These are phyloP conservation scores for Hyphodiscus hymeniophilus DNA, from an alignment of 495 filamentous ascomycete genomes.

Conservation along the genomic window DNA sequence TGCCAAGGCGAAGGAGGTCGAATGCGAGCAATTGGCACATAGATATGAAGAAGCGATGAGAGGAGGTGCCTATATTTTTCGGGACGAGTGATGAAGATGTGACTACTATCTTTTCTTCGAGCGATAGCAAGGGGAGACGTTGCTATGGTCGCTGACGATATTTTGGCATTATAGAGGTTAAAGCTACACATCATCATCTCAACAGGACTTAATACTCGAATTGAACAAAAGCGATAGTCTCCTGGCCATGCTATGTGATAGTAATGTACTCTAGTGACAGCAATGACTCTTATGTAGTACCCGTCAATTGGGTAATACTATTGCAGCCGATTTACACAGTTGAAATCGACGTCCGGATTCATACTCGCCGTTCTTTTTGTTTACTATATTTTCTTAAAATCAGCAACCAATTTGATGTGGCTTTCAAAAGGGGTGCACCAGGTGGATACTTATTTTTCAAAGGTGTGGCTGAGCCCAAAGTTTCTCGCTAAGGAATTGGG, in stretches of 20 bases:
- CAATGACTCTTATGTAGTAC: too few species aligned
- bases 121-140: background rate
- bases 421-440: too few species aligned
- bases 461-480: conserved; percentile 11
- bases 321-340: too few species aligned
- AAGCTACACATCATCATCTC: background rate
- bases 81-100: conserved; percentile 52
- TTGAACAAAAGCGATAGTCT: too few species aligned
- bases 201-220: too few species aligned
- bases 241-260: background rate
- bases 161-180: background rate
- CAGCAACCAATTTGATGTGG: too few species aligned
- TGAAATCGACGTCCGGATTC: too few species aligned
- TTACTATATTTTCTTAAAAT: too few species aligned
- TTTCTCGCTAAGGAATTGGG: conserved; percentile 12
- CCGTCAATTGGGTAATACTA: too few species aligned
- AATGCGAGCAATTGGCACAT: conserved; percentile 57
- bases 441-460: background rate
- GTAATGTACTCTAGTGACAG: too few species aligned
- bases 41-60: conserved; percentile 77
- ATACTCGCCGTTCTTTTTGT: too few species aligned
- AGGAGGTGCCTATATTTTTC: conserved; percentile 68
- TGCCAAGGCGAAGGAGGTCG: conserved; percentile 48
- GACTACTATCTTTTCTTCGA: conserved; percentile 2
- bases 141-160: background rate